A percentile compares a stretch with the other conserved stretches of the same genome.
Evolutionary conservation across 257 asterid genomes (phyloP).

Genomic region (Voacanga thouarsii): DNA sequence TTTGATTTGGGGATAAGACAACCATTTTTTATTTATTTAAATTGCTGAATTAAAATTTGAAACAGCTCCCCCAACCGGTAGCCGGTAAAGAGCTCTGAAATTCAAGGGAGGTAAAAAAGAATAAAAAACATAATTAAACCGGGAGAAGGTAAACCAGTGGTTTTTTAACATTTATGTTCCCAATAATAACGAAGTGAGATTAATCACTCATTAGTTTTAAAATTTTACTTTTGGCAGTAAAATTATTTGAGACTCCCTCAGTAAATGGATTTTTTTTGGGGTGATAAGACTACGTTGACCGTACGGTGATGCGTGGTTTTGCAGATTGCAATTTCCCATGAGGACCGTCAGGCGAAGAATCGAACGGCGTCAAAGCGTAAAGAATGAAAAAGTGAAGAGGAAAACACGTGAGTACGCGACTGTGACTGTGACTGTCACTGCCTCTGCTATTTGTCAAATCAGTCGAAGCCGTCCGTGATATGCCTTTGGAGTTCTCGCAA

Average conservation of each 20-base stretch:
- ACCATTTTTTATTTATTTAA: background rate
- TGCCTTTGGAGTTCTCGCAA: constrained; percentile 1
- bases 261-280: background rate
- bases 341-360: constrained; percentile 18
- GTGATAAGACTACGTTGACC: constrained; percentile 21
- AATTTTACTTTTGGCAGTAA: background rate
- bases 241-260: constrained; percentile 1
- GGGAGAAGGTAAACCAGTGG: constrained; percentile 21
- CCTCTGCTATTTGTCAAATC: constrained; percentile 37
- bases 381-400: background rate
- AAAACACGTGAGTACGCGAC: constrained; percentile 32
- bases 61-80: background rate
- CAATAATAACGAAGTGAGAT: background rate
- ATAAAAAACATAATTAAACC: constrained; percentile 36
- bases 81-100: constrained; percentile 19
- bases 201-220: constrained; percentile 5
- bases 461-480: constrained; percentile 14
- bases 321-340: constrained; percentile 9
- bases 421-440: constrained; percentile 20
- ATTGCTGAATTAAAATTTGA: too few species aligned
- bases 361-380: constrained; percentile 27
- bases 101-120: background rate
- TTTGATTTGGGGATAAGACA: background rate
- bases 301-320: background rate
- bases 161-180: background rate